Evolutionary conservation across 2,329 filamentous ascomycete species (phyloP).

Genomic region (Sporothrix brunneoviolacea): DNA sequence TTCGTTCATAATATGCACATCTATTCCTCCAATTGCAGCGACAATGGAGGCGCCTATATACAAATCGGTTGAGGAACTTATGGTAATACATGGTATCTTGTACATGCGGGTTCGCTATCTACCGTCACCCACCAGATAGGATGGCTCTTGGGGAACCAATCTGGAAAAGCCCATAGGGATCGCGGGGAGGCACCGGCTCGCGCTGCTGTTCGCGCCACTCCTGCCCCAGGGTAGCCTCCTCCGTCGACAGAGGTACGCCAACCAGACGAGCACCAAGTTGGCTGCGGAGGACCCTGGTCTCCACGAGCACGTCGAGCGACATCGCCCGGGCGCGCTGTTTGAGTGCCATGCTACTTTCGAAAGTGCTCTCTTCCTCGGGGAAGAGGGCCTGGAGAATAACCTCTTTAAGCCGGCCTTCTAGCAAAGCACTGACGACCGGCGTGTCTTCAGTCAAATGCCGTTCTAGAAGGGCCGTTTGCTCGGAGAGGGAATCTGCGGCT

Average conservation of each 20-base stretch:
- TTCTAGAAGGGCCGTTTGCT: constrained; percentile 9
- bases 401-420: constrained; percentile 11
- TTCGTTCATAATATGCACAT: no score
- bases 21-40: no score
- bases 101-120: no score
- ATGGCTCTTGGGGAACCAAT: not conserved
- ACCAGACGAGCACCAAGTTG: not conserved
- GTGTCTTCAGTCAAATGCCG: constrained; percentile 13
- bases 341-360: not conserved
- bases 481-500: not conserved
- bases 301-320: constrained; percentile 7
- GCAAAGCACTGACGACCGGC: constrained; percentile 5
- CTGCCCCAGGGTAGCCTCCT: no score
- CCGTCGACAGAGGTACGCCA: no score
- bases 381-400: constrained; percentile 9
- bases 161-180: not conserved
- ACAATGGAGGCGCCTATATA: no score
- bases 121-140: not conserved
- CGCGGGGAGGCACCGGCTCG: not conserved
- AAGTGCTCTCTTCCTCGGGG: not conserved
- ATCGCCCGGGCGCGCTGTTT: not conserved
- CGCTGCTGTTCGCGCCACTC: no score
- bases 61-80: no score
- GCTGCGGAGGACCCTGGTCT: not conserved
- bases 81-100: no score